Evolutionary conservation across 441 rosid species (phyloP), one percentile per base, ranked within the genome.

Genomic region (Euphorbia schlechtendalii): DNA sequence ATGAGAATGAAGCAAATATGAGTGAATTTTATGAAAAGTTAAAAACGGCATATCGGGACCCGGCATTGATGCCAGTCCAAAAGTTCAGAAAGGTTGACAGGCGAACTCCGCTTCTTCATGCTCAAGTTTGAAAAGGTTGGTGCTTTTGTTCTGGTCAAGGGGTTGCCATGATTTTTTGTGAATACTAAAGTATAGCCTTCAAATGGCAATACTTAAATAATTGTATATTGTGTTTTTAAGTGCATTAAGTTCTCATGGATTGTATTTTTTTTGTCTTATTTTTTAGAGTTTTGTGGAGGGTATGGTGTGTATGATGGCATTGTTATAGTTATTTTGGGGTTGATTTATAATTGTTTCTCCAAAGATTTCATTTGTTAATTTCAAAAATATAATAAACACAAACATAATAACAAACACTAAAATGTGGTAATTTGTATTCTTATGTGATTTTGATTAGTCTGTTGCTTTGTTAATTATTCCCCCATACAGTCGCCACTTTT

Each of bases 11-110:
- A 17, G 80, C 83, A 21, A 56, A 65, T 24, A 86, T 90, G 77
- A 38, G 77, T 4, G 91, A 83, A 60, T 90, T 90, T 69, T 84
- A 75, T 46, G 72, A 82, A 4, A 74, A 85, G 57, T 74, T 93
- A 45, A 79, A 74, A 1, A 78, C 81, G 38, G 86, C 94, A 20
- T 93, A 90, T 69, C 74, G 71, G 46, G 96, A 88, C 82, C 97
- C 97, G 54, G 86, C 92, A 30, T 65, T 84, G 73, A 75, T 59
- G 60, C 78, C 82, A 30, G 62, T 78, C 22, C 82, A 67, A 36
- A 72, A 76, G 73, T 75, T 81, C 55, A 51, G 81, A 20, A 80
- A 63, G 73, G 63, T 56, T 3, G 82, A 83, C 52, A 75, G 77
- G 20, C 74, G 57, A 41, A 75, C 78, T 68, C 91, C 80, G 38